phyloP scores from a whole-genome alignment of 129 eudicot genomes.

The Deinandra increscens region DNA sequence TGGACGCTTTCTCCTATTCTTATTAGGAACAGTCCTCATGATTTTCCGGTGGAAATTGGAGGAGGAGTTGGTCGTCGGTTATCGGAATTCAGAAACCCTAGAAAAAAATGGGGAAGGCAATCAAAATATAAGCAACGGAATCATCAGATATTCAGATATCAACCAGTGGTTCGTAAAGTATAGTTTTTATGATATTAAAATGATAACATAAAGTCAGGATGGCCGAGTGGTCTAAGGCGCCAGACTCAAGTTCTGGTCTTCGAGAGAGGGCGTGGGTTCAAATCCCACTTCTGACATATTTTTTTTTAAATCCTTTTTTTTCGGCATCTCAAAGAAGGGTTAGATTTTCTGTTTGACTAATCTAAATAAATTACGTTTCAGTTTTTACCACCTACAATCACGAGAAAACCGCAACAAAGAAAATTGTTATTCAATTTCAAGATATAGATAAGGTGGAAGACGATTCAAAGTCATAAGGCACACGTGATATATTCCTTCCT shows the following conservation, averaged over 20 bases:
- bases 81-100: conserved; percentile 36
- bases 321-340: neutral
- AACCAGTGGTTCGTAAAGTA: too few species aligned
- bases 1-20: too few species aligned
- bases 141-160: too few species aligned
- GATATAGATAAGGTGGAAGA: neutral
- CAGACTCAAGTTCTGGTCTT: conserved; percentile 99
- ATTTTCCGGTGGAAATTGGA: conserved; percentile 9
- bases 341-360: neutral
- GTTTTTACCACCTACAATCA: neutral
- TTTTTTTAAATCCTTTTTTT: neutral
- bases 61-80: conserved; percentile 7
- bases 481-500: too few species aligned
- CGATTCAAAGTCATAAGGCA: neutral
- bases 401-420: neutral
- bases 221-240: conserved; percentile 99
- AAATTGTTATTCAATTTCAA: neutral
- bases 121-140: too few species aligned
- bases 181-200: too few species aligned
- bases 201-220: conserved; percentile 60
- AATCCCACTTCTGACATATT: conserved; percentile 25
- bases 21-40: too few species aligned
- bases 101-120: neutral
- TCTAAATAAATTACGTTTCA: neutral
- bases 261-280: conserved; percentile 38